These are phyloP conservation scores for Alternaria brassicicola DNA, from an alignment of 2,329 filamentous ascomycete species.

Conservation along the genomic window DNA sequence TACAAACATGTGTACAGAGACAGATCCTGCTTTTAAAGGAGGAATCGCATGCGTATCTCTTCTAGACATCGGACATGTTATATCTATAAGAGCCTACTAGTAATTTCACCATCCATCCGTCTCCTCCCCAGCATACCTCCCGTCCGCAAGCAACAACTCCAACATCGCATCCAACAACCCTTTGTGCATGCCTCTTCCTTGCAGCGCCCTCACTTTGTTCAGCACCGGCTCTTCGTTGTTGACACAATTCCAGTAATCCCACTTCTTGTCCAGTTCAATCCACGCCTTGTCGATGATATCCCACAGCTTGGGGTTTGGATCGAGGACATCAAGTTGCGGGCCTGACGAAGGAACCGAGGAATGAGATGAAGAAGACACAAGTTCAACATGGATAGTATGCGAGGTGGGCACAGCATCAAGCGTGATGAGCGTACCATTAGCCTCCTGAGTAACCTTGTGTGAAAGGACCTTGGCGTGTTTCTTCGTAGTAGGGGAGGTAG, in stretches of 20 bases:
- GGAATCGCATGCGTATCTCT: not conserved
- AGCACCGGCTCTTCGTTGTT: slow-evolving; percentile 35
- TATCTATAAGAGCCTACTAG: not conserved
- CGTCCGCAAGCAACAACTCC: slow-evolving; percentile 45
- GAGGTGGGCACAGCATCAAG: slow-evolving; percentile 29
- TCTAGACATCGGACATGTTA: not conserved
- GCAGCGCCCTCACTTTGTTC: slow-evolving; percentile 38
- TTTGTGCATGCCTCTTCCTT: slow-evolving; percentile 33
- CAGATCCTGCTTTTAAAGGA: not conserved
- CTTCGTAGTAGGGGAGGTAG: slow-evolving; percentile 30
- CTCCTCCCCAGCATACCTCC: slow-evolving; percentile 32
- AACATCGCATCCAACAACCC: slow-evolving; percentile 43
- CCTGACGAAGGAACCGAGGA: slow-evolving; percentile 18
- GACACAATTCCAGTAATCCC: slow-evolving; percentile 41
- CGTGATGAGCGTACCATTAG: slow-evolving; percentile 38
- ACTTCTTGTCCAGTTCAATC: slow-evolving; percentile 42
- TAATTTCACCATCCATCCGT: not conserved
- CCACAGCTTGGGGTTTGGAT: slow-evolving; percentile 39
- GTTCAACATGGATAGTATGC: slow-evolving; percentile 37
- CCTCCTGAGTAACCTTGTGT: slow-evolving; percentile 19
- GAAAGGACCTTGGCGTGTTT: slow-evolving; percentile 30
- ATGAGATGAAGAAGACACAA: slow-evolving; percentile 33
- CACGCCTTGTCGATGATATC: slow-evolving; percentile 37
- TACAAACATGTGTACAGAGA: not conserved
- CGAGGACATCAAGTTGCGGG: slow-evolving; percentile 43